Evolutionary conservation across 345 rosid species (phyloP).

Genomic region (Acer saccharum): DNA sequence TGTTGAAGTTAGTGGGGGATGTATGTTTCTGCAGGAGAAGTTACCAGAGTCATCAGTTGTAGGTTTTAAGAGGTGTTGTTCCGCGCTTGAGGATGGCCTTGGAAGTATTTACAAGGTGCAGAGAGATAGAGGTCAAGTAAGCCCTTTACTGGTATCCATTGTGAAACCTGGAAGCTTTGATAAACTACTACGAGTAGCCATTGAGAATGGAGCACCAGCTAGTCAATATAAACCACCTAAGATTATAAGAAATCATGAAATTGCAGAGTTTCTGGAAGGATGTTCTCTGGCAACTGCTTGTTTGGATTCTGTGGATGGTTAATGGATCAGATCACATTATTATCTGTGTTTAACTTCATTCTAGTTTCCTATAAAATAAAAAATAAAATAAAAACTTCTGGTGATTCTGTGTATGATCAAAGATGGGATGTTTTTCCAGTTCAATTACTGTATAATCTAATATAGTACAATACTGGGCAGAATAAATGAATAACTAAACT

Average conservation of each 20-base stretch:
- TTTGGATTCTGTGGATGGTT: conserved; percentile 14
- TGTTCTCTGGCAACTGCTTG: conserved; percentile 27
- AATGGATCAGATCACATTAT: not conserved
- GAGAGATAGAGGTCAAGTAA: conserved; percentile 35
- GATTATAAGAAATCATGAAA: conserved; percentile 41
- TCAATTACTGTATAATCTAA: not conserved
- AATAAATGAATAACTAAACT: not conserved
- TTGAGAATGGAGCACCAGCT: conserved; percentile 44
- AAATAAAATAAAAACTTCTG: not conserved
- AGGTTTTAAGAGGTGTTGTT: conserved; percentile 30
- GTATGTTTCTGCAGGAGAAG: conserved; percentile 16
- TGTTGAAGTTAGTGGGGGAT: conserved; percentile 33
- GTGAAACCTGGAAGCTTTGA: conserved; percentile 47
- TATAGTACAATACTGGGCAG: not conserved
- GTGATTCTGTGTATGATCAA: not conserved
- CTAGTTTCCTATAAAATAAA: too few relatives aligned
- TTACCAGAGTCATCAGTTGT: conserved; percentile 15
- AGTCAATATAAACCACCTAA: conserved; percentile 57
- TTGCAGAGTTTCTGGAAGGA: conserved; percentile 38
- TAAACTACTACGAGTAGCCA: conserved; percentile 33
- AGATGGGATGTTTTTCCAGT: not conserved
- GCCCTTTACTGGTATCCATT: conserved; percentile 34
- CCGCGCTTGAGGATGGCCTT: conserved; percentile 36
- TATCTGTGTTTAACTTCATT: not conserved
- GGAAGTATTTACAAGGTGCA: conserved; percentile 47